phyloP scores from a whole-genome alignment of 345 rosid genomes.

The Trapa incisa region DNA sequence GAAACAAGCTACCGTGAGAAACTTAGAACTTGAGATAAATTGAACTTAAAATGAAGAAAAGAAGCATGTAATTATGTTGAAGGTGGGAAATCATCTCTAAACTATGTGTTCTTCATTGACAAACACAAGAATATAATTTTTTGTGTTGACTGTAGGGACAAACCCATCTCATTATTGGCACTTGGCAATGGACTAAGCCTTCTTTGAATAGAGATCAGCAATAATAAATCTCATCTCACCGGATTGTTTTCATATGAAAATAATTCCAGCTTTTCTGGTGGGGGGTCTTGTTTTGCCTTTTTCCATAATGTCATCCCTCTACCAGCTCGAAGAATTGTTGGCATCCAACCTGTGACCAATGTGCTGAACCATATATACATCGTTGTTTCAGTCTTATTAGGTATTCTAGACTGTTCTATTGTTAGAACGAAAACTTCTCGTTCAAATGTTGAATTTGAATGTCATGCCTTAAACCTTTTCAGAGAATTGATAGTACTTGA shows the following conservation, averaged over 20 bases:
- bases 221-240: constrained; percentile 20
- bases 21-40: background rate
- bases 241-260: constrained; percentile 71
- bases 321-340: constrained; percentile 72
- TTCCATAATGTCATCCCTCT: constrained; percentile 77
- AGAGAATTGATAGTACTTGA: background rate
- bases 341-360: constrained; percentile 81
- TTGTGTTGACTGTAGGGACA: background rate
- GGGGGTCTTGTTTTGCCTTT: constrained; percentile 37
- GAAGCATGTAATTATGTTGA: background rate
- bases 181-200: background rate
- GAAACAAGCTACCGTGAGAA: constrained; percentile 2
- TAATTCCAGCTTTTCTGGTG: constrained; percentile 51
- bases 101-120: background rate
- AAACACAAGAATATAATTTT: background rate
- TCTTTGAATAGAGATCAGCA: background rate
- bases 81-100: background rate
- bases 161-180: background rate
- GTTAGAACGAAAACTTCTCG: background rate
- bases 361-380: constrained; percentile 33
- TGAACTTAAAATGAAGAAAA: background rate
- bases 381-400: background rate
- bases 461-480: background rate
- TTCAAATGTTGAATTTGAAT: background rate
- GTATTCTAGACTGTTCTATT: background rate